These are phyloP conservation scores for Aechmea fasciata DNA, from an alignment of 176 grass and related monocot species.

Conservation along the genomic window DNA sequence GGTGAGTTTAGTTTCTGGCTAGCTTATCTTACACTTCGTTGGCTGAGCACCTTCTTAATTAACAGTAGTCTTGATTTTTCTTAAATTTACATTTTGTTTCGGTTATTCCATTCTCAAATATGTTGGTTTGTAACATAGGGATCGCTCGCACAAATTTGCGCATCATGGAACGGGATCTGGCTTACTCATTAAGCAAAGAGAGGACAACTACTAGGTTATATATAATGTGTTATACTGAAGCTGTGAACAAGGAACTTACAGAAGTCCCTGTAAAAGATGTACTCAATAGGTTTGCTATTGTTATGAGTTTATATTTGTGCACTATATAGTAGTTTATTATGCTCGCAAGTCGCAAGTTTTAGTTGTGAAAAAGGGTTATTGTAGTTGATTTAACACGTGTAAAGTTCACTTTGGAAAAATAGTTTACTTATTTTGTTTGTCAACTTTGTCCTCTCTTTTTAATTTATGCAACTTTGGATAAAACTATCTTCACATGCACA, in stretches of 20 bases:
- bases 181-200: slow-evolving; percentile 43
- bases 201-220: slow-evolving; percentile 37
- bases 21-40: background rate
- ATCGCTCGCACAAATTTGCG: slow-evolving; percentile 18
- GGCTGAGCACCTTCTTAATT: background rate
- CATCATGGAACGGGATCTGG: slow-evolving; percentile 30
- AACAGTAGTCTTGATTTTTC: background rate
- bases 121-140: slow-evolving; percentile 23
- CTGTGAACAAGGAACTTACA: slow-evolving; percentile 5
- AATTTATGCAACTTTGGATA: too few relatives aligned
- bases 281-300: slow-evolving; percentile 38
- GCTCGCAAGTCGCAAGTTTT: too few relatives aligned
- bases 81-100: slow-evolving; percentile 4
- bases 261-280: slow-evolving; percentile 37
- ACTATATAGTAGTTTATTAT: background rate
- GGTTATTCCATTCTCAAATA: background rate
- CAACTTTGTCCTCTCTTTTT: too few relatives aligned
- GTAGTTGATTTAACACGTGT: too few relatives aligned
- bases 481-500: too few relatives aligned
- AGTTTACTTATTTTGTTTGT: too few relatives aligned
- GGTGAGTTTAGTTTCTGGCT: slow-evolving; percentile 25
- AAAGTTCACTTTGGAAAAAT: too few relatives aligned
- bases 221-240: slow-evolving; percentile 30
- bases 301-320: slow-evolving; percentile 1
- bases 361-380: too few relatives aligned